A percentile compares a stretch with the other conserved stretches of the same genome.
Evolutionary conservation across 1,139 yeast genomes (phyloP).

Genomic region (Kluyveromyces marxianus): DNA sequence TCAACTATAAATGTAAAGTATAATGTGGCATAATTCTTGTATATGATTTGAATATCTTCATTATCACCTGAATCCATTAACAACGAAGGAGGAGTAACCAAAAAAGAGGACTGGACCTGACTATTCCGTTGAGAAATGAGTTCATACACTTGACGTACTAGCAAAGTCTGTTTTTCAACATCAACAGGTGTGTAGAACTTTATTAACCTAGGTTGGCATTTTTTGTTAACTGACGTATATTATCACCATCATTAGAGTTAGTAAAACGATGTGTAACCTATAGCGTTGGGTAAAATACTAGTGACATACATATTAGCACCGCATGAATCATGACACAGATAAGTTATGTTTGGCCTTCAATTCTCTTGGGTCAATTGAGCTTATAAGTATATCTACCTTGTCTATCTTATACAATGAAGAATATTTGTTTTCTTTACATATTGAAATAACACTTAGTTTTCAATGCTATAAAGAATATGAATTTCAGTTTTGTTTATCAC

Average conservation of each 20-base stretch:
- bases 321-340: constrained; percentile 66
- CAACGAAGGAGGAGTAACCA: constrained; percentile 38
- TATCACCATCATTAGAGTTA: neutral
- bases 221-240: constrained; percentile 59
- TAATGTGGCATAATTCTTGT: constrained; percentile 88
- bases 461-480: too few species aligned
- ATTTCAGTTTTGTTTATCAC: too few species aligned
- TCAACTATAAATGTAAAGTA: constrained; percentile 94
- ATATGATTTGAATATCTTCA: constrained; percentile 79
- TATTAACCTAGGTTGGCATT: constrained; percentile 85
- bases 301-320: constrained; percentile 67
- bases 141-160: constrained; percentile 29
- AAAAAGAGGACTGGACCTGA: constrained; percentile 27
- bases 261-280: neutral
- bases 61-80: constrained; percentile 66
- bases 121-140: constrained; percentile 25
- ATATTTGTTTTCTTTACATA: too few species aligned
- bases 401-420: too few species aligned
- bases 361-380: too few species aligned
- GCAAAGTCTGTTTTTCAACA: constrained; percentile 26
- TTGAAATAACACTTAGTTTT: too few species aligned
- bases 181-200: constrained; percentile 86
- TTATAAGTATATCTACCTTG: neutral
- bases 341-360: too few species aligned
- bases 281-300: neutral